Conservation (phyloP, 805 yeast genomes). For the Scheffersomyces stipitis region DNA sequence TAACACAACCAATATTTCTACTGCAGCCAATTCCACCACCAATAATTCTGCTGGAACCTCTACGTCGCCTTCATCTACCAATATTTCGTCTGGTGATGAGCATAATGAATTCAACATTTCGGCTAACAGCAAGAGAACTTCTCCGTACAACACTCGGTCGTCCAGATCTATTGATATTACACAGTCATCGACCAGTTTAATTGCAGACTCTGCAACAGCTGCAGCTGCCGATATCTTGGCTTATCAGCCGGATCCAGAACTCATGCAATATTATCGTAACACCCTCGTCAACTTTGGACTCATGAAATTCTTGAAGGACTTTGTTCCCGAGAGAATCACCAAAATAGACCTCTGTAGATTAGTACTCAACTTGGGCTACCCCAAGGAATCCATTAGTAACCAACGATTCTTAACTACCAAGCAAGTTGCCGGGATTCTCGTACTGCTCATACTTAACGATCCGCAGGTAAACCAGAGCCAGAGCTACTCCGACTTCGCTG, state of each 20-base stretch:
- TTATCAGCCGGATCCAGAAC: slow-evolving; percentile 3
- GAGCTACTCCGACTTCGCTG: not conserved
- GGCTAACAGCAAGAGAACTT: no score
- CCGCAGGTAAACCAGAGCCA: not conserved
- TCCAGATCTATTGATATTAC: no score
- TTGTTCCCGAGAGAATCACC: slow-evolving; percentile 11
- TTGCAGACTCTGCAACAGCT: no score
- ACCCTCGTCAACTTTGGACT: slow-evolving; percentile 12
- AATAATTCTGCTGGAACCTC: no score
- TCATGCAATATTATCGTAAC: slow-evolving; percentile 8
- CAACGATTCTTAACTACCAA: slow-evolving; percentile 4
- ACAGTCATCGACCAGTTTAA: no score
- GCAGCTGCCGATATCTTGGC: not conserved
- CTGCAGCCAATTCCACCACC: no score
- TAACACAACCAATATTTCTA: not conserved
- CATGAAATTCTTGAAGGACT: slow-evolving; percentile 11
- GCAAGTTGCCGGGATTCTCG: slow-evolving; percentile 9
- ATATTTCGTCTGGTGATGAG: no score
- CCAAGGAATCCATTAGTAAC: slow-evolving; percentile 4
- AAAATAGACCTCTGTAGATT: slow-evolving; percentile 14
- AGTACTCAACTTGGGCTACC: slow-evolving; percentile 17
- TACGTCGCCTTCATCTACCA: no score
- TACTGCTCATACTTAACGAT: slow-evolving; percentile 11
- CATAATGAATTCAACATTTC: no score
- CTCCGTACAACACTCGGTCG: no score